Percentiles rank a stretch among this genome's conserved stretches.
Evolutionary conservation across 2,329 filamentous ascomycete genomes (phyloP).

Genomic region (Lizonia empirigonia): DNA sequence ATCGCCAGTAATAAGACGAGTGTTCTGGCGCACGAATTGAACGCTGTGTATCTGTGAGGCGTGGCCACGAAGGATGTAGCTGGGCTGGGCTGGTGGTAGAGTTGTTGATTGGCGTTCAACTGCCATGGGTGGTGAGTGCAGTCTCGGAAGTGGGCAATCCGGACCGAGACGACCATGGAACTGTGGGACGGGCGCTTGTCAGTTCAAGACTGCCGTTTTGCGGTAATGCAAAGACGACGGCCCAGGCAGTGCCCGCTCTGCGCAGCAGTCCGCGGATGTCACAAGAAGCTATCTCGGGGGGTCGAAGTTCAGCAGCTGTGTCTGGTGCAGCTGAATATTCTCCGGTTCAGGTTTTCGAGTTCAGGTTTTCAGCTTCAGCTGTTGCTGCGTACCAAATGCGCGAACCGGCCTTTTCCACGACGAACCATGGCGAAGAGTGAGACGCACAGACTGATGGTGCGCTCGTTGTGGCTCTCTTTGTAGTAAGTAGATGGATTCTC

Average conservation of each 20-base stretch:
- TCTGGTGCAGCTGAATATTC: background rate
- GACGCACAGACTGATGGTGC: background rate
- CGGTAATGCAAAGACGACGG: constrained; percentile 4
- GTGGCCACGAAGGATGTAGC: constrained; percentile 84
- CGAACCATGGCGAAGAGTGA: background rate
- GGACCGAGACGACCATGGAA: constrained; percentile 38
- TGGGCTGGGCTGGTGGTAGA: constrained; percentile 60
- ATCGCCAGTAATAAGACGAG: constrained; percentile 82
- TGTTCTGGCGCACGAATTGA: constrained; percentile 73
- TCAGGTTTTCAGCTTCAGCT: too few species aligned
- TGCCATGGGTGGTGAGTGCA: constrained; percentile 36
- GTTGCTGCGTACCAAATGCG: background rate
- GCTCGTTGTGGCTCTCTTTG: background rate
- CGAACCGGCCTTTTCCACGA: too few species aligned
- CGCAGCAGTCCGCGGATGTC: background rate
- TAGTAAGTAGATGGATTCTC: background rate
- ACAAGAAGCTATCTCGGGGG: background rate
- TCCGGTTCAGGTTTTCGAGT: background rate
- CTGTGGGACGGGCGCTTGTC: constrained; percentile 23
- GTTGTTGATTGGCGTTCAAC: constrained; percentile 34
- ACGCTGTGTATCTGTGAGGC: constrained; percentile 78
- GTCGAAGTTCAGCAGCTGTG: background rate
- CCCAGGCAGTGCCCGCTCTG: constrained; percentile 17
- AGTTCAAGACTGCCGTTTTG: constrained; percentile 14
- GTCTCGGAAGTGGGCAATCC: constrained; percentile 34